These are phyloP conservation scores for Neurospora sp. DNA, from an alignment of 495 filamentous ascomycete genomes.

Conservation along the genomic window DNA sequence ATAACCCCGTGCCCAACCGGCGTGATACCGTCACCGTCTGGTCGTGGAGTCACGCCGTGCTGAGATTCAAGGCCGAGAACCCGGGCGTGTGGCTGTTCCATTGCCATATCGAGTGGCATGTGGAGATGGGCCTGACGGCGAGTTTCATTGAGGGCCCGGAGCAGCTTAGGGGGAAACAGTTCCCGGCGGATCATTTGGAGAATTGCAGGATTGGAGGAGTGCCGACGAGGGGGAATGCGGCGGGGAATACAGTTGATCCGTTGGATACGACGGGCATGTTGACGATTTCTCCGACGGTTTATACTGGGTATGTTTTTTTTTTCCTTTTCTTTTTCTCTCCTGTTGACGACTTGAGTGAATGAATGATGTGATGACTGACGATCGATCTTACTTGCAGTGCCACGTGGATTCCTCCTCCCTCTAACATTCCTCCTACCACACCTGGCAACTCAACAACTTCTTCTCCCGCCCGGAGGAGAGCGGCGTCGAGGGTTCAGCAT, in stretches of 20 bases:
- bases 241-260: constrained; percentile 54
- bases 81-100: constrained; percentile 76
- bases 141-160: constrained; percentile 63
- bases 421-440: not conserved
- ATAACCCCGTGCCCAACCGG: constrained; percentile 33
- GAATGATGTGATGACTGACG: not conserved
- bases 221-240: constrained; percentile 60
- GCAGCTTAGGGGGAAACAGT: constrained; percentile 44
- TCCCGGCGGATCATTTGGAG: constrained; percentile 53
- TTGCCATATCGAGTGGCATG: constrained; percentile 77
- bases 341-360: not conserved
- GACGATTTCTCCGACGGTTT: constrained; percentile 29
- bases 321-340: not conserved
- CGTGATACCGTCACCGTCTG: constrained; percentile 48
- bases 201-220: constrained; percentile 44
- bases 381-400: not conserved
- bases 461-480: not conserved
- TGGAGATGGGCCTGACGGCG: constrained; percentile 59
- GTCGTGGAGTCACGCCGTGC: constrained; percentile 44
- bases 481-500: not conserved
- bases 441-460: not conserved
- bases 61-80: constrained; percentile 54
- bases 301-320: constrained; percentile 27
- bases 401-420: not conserved
- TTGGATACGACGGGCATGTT: constrained; percentile 48